phyloP scores from a whole-genome alignment of 768 basidiomycete genomes.

The Strobilomyces dryophilus region DNA sequence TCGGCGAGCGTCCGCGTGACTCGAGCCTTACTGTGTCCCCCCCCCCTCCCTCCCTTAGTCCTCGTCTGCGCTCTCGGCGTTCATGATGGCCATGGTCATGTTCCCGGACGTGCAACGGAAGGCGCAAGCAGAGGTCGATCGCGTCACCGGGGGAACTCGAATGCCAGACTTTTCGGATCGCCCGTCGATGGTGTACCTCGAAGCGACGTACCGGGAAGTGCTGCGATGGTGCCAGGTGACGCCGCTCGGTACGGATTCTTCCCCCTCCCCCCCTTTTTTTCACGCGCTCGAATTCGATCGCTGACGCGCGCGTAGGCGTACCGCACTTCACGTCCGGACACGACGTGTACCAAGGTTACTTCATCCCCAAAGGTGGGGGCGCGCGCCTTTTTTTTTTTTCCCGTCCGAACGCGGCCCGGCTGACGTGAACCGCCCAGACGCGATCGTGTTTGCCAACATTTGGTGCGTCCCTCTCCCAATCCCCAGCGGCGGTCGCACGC shows the following conservation, averaged over 20 bases:
- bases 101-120: conserved; percentile 23
- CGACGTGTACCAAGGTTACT: conserved; percentile 16
- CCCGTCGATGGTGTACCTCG: conserved; percentile 21
- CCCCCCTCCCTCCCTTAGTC: conserved; percentile 12
- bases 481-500: too few relatives aligned
- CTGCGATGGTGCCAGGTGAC: conserved; percentile 24
- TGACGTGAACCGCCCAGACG: not conserved
- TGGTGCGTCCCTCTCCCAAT: too few relatives aligned
- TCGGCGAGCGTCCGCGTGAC: too few relatives aligned
- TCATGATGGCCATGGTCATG: conserved; percentile 25
- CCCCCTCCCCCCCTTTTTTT: not conserved
- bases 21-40: too few relatives aligned
- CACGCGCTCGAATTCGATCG: not conserved
- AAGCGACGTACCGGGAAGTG: conserved; percentile 19
- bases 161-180: conserved; percentile 22
- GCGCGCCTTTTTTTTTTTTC: too few relatives aligned
- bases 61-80: conserved; percentile 22
- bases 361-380: conserved; percentile 18
- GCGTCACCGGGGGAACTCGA: conserved; percentile 9
- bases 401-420: not conserved
- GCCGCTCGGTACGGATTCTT: conserved; percentile 16
- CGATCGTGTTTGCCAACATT: not conserved
- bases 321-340: conserved; percentile 22
- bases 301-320: conserved; percentile 16
- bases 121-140: conserved; percentile 28